phyloP scores from a whole-genome alignment of 1,284 basidiomycete species.

The Waitea zeae region DNA sequence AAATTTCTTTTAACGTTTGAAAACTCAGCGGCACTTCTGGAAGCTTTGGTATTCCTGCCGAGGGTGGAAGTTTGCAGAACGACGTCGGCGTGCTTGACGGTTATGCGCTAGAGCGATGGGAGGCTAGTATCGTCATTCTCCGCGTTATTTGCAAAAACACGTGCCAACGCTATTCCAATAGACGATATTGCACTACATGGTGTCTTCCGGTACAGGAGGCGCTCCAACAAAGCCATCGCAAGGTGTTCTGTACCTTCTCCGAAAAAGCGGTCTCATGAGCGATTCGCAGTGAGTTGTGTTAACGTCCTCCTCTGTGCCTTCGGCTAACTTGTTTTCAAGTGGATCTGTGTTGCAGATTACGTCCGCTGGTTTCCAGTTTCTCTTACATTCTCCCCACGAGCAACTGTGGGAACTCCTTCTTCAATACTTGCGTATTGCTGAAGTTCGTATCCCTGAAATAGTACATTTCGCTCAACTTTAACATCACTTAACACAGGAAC shows the following conservation, averaged over 20 bases:
- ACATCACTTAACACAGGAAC: constrained; percentile 34
- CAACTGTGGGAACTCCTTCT: constrained; percentile 96
- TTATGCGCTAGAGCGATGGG: constrained; percentile 89
- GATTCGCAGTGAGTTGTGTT: constrained; percentile 27
- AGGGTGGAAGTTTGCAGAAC: constrained; percentile 39
- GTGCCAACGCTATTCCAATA: constrained; percentile 15
- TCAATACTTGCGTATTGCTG: constrained; percentile 73
- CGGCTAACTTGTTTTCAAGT: constrained; percentile 15
- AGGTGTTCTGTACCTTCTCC: constrained; percentile 71
- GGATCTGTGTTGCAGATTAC: constrained; percentile 66
- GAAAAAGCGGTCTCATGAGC: constrained; percentile 79
- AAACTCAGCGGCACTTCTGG: constrained; percentile 32
- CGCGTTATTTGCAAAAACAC: no score
- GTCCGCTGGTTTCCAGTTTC: constrained; percentile 91
- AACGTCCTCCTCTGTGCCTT: constrained; percentile 1
- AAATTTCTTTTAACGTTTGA: constrained; percentile 47
- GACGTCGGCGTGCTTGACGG: constrained; percentile 57
- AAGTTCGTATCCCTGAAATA: constrained; percentile 29
- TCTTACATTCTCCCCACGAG: constrained; percentile 89
- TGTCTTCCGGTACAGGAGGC: constrained; percentile 73
- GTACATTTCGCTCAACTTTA: constrained; percentile 3
- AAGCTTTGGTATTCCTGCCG: constrained; percentile 81
- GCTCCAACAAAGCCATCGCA: constrained; percentile 54
- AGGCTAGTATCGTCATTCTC: constrained; percentile 32
- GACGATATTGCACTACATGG: constrained; percentile 98